Conservation (phyloP, 352 stramenopile species). For the Phytophthora agathidicida region DNA sequence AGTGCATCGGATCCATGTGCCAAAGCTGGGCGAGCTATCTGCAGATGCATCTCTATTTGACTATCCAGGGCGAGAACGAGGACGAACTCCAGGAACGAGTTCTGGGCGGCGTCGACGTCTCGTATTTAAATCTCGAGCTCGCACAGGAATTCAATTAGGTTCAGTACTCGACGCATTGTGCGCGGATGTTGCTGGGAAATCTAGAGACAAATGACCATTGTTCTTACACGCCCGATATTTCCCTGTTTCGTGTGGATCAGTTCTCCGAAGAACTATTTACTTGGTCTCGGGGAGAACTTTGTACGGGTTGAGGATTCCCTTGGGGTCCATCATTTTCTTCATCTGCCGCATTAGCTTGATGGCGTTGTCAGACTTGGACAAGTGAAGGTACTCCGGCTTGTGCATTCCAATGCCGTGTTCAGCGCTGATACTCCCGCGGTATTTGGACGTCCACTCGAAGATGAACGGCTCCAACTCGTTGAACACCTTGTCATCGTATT, state of each 20-base stretch:
- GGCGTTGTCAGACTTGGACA: constrained; percentile 83
- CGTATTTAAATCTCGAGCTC: constrained; percentile 66
- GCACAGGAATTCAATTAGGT: constrained; percentile 43
- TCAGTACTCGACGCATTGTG: constrained; percentile 3
- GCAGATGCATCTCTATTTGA: constrained; percentile 82
- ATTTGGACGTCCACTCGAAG: constrained; percentile 86
- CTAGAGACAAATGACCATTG: constrained; percentile 12
- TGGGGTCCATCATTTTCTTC: constrained; percentile 95
- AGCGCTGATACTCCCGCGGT: constrained; percentile 95
- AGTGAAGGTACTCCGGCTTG: constrained; percentile 90
- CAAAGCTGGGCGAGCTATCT: constrained; percentile 77
- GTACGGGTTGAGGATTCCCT: constrained; percentile 97
- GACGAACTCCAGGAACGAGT: constrained; percentile 82
- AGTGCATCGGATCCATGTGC: constrained; percentile 82
- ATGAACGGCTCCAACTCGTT: constrained; percentile 74
- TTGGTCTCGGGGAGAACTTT: constrained; percentile 84
- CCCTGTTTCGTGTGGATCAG: neutral
- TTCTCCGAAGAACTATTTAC: constrained; percentile 8
- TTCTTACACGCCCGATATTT: constrained; percentile 18
- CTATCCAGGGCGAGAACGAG: constrained; percentile 69
- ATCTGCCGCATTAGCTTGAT: constrained; percentile 93
- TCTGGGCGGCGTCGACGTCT: constrained; percentile 60
- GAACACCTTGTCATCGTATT: constrained; percentile 73
- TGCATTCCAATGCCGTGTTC: constrained; percentile 97
- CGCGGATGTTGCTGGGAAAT: constrained; percentile 8